These are phyloP conservation scores for Psidium friedrichsthalianum DNA, from an alignment of 345 rosid genomes.

Conservation along the genomic window DNA sequence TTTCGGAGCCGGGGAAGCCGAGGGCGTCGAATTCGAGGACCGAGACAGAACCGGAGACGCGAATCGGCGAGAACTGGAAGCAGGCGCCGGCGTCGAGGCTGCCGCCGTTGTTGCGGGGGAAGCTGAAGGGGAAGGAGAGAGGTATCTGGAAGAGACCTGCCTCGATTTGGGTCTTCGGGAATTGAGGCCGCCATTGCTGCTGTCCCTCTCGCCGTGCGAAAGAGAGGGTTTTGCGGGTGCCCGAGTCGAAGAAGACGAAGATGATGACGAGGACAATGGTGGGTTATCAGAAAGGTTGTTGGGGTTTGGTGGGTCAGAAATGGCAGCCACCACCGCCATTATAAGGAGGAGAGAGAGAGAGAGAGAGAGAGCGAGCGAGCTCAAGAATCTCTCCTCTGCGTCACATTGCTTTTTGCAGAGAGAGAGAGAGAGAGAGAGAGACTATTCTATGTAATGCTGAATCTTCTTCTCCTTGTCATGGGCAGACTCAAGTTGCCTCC, in stretches of 20 bases:
- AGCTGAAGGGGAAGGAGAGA: no score
- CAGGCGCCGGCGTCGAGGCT: no score
- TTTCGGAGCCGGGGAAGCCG: constrained; percentile 16
- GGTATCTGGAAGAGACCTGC: no score
- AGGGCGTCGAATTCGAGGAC: no score
- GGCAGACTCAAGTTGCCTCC: background rate
- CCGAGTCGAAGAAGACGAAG: background rate
- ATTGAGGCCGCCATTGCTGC: background rate
- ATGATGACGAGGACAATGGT: background rate
- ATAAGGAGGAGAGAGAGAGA: background rate
- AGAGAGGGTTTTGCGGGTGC: background rate
- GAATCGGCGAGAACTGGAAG: no score
- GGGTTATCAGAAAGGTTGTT: background rate
- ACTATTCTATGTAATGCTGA: background rate
- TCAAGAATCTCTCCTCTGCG: background rate
- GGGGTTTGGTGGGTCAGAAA: background rate
- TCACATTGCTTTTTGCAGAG: background rate
- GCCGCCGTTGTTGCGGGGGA: no score
- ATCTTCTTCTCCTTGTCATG: background rate
- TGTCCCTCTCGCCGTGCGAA: background rate
- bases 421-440: background rate
- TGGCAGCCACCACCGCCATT: background rate
- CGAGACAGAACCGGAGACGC: no score
- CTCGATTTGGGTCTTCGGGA: background rate
- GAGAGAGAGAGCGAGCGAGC: background rate